Conservation (phyloP, 305 asterid genomes). For the Fraxinus angustifolia region DNA sequence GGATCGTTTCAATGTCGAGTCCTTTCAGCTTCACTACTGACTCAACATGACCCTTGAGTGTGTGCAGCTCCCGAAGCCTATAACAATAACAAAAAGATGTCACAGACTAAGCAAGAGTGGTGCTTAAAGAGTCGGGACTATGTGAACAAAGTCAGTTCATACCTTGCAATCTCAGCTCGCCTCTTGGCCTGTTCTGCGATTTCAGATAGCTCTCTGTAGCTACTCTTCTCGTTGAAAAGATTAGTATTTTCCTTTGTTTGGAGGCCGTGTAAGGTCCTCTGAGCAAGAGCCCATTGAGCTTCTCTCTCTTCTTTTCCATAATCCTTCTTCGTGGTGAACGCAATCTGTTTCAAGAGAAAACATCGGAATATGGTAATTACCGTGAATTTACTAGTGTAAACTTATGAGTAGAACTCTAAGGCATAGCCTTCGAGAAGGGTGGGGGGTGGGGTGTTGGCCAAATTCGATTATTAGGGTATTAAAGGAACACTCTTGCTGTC, state of each 20-base stretch:
- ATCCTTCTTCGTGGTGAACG: constrained; percentile 49
- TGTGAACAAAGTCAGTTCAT: background rate
- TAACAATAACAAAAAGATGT: background rate
- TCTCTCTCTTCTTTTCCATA: constrained; percentile 52
- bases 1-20: constrained; percentile 47
- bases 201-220: constrained; percentile 50
- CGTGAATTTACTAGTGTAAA: background rate
- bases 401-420: background rate
- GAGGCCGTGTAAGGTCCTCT: constrained; percentile 54
- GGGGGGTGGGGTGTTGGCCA: background rate
- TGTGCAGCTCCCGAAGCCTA: constrained; percentile 53
- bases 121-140: background rate
- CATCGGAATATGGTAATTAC: background rate
- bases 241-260: constrained; percentile 32
- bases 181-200: constrained; percentile 56
- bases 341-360: constrained; percentile 31
- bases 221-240: constrained; percentile 32
- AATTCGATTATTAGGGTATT: background rate
- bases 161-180: constrained; percentile 65
- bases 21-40: constrained; percentile 55
- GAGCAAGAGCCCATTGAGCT: constrained; percentile 60
- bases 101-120: background rate
- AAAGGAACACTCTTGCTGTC: background rate
- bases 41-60: constrained; percentile 54
- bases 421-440: background rate